Conservation (phyloP, 768 basidiomycete genomes). For the Flagelloscypha sp. region DNA sequence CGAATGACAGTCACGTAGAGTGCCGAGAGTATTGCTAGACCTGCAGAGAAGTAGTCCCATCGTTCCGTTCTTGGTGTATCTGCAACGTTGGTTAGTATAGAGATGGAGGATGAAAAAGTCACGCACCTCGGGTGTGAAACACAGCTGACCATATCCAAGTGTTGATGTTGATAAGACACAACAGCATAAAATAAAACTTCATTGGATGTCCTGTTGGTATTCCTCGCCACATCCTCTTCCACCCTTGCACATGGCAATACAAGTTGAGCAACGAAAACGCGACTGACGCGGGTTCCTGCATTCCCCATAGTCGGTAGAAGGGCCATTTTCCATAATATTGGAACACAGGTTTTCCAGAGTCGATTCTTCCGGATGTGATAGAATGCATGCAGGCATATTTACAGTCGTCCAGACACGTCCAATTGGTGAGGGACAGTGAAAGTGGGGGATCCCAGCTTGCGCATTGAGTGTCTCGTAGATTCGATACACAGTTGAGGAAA, state of each 20-base stretch:
- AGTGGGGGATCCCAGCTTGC: constrained; percentile 31
- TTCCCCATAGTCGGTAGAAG: constrained; percentile 79
- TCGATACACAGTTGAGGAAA: constrained; percentile 43
- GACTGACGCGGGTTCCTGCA: constrained; percentile 93
- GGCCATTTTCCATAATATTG: constrained; percentile 98
- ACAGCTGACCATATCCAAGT: constrained; percentile 90
- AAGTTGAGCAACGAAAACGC: constrained; percentile 85
- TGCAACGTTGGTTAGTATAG: constrained; percentile 19
- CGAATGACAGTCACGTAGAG: constrained; percentile 75
- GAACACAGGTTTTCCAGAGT: constrained; percentile 36
- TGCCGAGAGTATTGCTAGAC: constrained; percentile 70
- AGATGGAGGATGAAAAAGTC: constrained; percentile 2
- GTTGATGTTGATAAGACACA: constrained; percentile 69
- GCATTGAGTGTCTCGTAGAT: constrained; percentile 37
- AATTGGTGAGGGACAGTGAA: constrained; percentile 62
- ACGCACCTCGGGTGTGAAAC: constrained; percentile 87
- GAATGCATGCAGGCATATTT: constrained; percentile 83
- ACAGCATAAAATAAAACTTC: constrained; percentile 55
- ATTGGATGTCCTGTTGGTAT: constrained; percentile 58
- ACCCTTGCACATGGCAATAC: constrained; percentile 61
- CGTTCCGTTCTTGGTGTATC: constrained; percentile 82
- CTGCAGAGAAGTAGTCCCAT: constrained; percentile 93
- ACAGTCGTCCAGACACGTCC: constrained; percentile 86
- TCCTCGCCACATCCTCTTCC: constrained; percentile 32
- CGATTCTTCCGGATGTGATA: constrained; percentile 52